Evolutionary conservation across 2,329 filamentous ascomycete genomes (phyloP), one percentile per base, ranked within the genome.

Genomic region (Sarocladium strictum): DNA sequence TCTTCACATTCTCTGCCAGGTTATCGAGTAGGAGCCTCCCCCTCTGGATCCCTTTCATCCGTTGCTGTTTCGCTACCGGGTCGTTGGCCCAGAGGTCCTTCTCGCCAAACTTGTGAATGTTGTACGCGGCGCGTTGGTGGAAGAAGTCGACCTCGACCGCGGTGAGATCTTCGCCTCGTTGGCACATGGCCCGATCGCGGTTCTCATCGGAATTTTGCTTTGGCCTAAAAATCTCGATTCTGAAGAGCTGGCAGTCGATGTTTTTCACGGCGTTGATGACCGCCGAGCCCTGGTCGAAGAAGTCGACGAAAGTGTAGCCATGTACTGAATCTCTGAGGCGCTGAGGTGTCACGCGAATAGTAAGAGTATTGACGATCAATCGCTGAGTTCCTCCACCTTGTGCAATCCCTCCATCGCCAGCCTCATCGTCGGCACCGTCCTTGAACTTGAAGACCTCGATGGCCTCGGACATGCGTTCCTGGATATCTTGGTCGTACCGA

Each of bases 331-430:
- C 32, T 19, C 21, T 35, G 9, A 23, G 23, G 2, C 53, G 58
- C 15, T 47, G 57, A 1, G 72, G 72, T 15, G 65, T 65, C 47
- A 79, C 60, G 32, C 74, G 67, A 47, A 80, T 63, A 2, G 67
- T 72, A 23, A 80, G 60, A 1, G 69, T 76, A 55, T 72, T 66
- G 2, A 80, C 62, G 47, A 64, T 64, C 2, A 56, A 54, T 10
- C 38, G 11, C 40, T n/a, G n/a, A n/a, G n/a, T n/a, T n/a, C n/a
- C n/a, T n/a, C n/a, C n/a, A n/a, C n/a, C n/a, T n/a, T n/a, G n/a
- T n/a, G 24, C 17, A 23, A 10, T 11, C 17, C 10, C 27, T 35
- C 6, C 5, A 7, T 27, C 50, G 3, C 23, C 15, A n/a, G 19
- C 26, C 10, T 26, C 37, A 19, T 40, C 47, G 9, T 3, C 27